Percentiles rank a stretch among this genome's conserved stretches.
Evolutionary conservation across 371 early-diverging fungal genomes (phyloP).

Genomic region (Apophysomyces elegans): DNA sequence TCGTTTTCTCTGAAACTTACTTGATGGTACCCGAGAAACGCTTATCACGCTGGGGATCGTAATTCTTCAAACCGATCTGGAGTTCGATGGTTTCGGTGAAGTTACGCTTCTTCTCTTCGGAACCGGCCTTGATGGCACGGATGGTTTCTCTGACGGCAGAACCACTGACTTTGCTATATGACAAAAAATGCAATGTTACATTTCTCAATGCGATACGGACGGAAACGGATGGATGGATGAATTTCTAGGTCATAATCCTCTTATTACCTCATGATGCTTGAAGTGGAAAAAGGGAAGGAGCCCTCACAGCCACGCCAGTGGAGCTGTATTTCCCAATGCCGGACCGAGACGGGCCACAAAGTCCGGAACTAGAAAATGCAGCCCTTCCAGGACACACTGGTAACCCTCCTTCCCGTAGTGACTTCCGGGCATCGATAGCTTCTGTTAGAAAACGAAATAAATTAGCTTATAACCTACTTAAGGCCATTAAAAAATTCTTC

Average conservation of each 20-base stretch:
- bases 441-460: no score
- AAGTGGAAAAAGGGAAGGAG: slow-evolving; percentile 5
- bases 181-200: background rate
- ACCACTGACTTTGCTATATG: slow-evolving; percentile 83
- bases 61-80: slow-evolving; percentile 99
- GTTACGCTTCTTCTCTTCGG: slow-evolving; percentile 91
- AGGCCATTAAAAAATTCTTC: no score
- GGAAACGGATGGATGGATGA: slow-evolving; percentile 28
- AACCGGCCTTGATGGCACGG: slow-evolving; percentile 65
- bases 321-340: no score
- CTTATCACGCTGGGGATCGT: slow-evolving; percentile 99
- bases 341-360: no score
- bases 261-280: slow-evolving; percentile 30
- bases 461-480: no score
- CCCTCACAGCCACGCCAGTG: no score
- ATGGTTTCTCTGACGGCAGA: slow-evolving; percentile 88
- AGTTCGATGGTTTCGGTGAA: slow-evolving; percentile 98
- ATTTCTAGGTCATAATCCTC: background rate
- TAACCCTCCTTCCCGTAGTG: no score
- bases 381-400: no score
- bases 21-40: slow-evolving; percentile 98
- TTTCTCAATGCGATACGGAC: slow-evolving; percentile 16
- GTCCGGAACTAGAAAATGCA: no score
- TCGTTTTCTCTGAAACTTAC: slow-evolving; percentile 21
- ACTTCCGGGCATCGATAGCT: no score